Evolutionary conservation across 768 basidiomycete genomes (phyloP).

Genomic region (Lanmaoa rubissima): DNA sequence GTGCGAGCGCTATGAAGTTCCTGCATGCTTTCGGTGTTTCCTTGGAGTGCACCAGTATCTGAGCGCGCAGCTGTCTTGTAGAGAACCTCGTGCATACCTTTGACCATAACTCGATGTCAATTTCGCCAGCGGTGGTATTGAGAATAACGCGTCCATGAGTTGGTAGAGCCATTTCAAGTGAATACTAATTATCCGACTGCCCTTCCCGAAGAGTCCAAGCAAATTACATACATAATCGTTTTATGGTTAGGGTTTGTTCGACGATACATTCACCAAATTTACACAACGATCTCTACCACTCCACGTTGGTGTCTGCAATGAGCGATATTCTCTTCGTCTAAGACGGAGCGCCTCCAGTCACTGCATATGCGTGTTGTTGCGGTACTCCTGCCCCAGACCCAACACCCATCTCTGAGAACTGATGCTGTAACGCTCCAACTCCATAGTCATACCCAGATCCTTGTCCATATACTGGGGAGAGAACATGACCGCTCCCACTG

Average conservation of each 20-base stretch:
- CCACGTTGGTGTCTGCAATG: neutral
- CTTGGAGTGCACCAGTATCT: conserved; percentile 32
- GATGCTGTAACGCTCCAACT: conserved; percentile 26
- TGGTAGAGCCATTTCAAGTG: conserved; percentile 66
- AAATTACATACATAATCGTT: neutral
- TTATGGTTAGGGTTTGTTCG: conserved; percentile 24
- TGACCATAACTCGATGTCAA: conserved; percentile 90
- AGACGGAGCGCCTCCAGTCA: conserved; percentile 17
- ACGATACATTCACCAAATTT: neutral
- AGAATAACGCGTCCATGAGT: conserved; percentile 85
- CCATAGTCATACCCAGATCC: conserved; percentile 24
- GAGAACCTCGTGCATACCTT: conserved; percentile 51
- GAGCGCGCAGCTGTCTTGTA: neutral
- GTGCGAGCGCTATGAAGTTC: conserved; percentile 83
- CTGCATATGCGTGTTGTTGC: conserved; percentile 23
- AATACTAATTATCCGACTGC: neutral
- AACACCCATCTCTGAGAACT: conserved; percentile 33
- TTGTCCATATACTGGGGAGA: conserved; percentile 19
- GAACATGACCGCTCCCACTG: conserved; percentile 20
- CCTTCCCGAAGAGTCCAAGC: neutral
- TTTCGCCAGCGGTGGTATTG: conserved; percentile 85
- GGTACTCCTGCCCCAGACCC: conserved; percentile 20
- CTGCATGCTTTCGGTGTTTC: conserved; percentile 95
- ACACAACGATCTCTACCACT: neutral
- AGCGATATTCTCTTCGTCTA: conserved; percentile 1